A percentile compares a stretch with the other conserved stretches of the same genome.
These are phyloP conservation scores for Thelonectria discophora DNA, from an alignment of 2,329 filamentous ascomycete species.

Conservation along the genomic window DNA sequence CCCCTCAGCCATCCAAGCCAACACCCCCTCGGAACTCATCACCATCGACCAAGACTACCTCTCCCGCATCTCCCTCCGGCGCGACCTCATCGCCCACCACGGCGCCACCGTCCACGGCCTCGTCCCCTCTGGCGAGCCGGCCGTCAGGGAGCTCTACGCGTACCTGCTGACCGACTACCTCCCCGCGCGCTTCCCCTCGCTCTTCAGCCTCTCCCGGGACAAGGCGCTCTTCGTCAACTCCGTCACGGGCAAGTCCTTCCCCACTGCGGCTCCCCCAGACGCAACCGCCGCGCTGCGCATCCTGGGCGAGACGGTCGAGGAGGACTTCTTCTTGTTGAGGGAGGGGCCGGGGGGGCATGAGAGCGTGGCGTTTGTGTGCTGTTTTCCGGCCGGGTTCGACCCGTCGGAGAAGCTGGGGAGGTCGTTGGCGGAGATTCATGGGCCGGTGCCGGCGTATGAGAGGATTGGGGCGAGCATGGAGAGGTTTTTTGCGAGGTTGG, in stretches of 20 bases:
- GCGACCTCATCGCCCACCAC: conserved; percentile 51
- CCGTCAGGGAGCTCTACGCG: conserved; percentile 59
- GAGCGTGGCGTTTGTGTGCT: conserved; percentile 58
- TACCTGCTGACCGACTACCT: conserved; percentile 59
- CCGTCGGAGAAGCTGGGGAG: conserved; percentile 58
- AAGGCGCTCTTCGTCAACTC: conserved; percentile 49
- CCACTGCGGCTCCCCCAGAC: conserved; percentile 44
- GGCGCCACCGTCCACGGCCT: conserved; percentile 53
- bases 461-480: conserved; percentile 64
- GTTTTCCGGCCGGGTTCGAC: conserved; percentile 60
- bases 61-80: conserved; percentile 52
- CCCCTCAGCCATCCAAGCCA: conserved; percentile 52
- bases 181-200: conserved; percentile 57
- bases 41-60: conserved; percentile 62
- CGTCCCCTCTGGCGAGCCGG: conserved; percentile 49
- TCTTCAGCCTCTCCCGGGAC: conserved; percentile 53
- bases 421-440: conserved; percentile 58
- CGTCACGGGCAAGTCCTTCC: conserved; percentile 46
- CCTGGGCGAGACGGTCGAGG: conserved; percentile 62
- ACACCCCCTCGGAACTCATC: conserved; percentile 60
- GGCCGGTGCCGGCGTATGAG: conserved; percentile 60
- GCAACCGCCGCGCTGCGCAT: conserved; percentile 48
- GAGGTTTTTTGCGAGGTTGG: conserved; percentile 53
- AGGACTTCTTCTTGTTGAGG: conserved; percentile 62
- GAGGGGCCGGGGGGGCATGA: conserved; percentile 54